A percentile compares a stretch with the other conserved stretches of the same genome.
Evolutionary conservation across 352 stramenopile species (phyloP).

Genomic region (Globisporangium mamillatum): DNA sequence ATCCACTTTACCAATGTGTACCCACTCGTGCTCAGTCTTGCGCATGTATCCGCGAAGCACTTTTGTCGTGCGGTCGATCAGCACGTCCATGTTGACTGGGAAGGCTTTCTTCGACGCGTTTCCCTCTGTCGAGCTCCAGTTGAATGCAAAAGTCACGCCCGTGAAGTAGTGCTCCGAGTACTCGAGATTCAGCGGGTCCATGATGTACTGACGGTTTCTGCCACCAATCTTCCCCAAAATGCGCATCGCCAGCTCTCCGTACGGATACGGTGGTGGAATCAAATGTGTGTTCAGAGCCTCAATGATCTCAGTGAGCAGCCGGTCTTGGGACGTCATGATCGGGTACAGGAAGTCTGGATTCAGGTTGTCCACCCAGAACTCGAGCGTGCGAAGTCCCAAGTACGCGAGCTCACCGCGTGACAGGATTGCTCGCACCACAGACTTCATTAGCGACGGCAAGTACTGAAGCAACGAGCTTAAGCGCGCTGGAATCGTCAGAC

Average conservation of each 20-base stretch:
- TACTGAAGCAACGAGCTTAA: conserved; percentile 97
- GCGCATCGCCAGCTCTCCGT: conserved; percentile 94
- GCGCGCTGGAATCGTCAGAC: conserved; percentile 94
- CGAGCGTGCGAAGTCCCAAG: conserved; percentile 93
- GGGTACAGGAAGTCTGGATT: conserved; percentile 96
- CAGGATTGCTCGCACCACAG: conserved; percentile 93
- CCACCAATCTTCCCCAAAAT: conserved; percentile 98
- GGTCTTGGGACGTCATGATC: conserved; percentile 89
- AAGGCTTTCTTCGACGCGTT: conserved; percentile 21
- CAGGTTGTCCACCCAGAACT: conserved; percentile 99
- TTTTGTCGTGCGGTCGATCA: conserved; percentile 40
- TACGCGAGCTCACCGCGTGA: conserved; percentile 95
- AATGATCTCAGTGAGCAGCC: conserved; percentile 93
- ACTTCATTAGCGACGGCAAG: conserved; percentile 94
- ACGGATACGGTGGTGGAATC: conserved; percentile 95
- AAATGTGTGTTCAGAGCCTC: conserved; percentile 94
- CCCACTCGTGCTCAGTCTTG: conserved; percentile 48
- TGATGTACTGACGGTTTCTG: conserved; percentile 88
- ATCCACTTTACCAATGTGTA: conserved; percentile 55
- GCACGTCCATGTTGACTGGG: conserved; percentile 59
- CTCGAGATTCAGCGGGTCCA: conserved; percentile 73
- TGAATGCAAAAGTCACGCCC: conserved; percentile 51
- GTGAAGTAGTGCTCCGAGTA: conserved; percentile 43
- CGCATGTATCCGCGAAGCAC: conserved; percentile 64
- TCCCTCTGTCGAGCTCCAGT: conserved; percentile 31